These are phyloP conservation scores for Closterium sp. DNA, from an alignment of 139 green algal species.

Conservation along the genomic window DNA sequence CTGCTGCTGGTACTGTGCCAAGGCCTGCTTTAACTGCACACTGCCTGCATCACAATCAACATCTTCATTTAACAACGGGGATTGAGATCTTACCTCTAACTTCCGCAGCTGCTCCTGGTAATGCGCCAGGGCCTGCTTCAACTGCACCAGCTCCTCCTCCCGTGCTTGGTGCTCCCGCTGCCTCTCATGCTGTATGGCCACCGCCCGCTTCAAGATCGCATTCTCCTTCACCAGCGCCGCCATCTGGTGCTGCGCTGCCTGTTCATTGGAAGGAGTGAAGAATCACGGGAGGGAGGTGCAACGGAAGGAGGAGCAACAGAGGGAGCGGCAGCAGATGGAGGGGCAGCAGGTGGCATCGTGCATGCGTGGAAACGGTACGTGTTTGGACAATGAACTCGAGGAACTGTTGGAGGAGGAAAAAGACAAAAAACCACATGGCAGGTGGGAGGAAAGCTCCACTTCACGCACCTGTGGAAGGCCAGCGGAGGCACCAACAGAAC, in stretches of 20 bases:
- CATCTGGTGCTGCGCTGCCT: conserved; percentile 8
- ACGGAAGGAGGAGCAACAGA: neutral
- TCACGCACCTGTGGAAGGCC: neutral
- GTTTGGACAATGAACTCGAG: neutral
- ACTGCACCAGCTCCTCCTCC: conserved; percentile 8
- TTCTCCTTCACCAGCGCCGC: conserved; percentile 42
- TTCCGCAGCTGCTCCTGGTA: conserved; percentile 50
- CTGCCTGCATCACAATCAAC: neutral
- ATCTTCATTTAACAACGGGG: neutral
- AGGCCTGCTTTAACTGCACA: neutral
- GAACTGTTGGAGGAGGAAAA: too few relatives aligned
- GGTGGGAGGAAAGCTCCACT: too few relatives aligned
- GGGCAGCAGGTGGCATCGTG: too few relatives aligned
- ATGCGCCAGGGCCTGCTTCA: conserved; percentile 36
- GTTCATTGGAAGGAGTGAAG: neutral
- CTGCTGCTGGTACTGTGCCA: too few relatives aligned
- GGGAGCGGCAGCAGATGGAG: neutral
- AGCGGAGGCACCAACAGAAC: too few relatives aligned
- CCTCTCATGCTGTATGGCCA: conserved; percentile 49
- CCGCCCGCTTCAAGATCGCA: conserved; percentile 51
- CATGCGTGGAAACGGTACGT: neutral
- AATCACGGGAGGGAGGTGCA: neutral
- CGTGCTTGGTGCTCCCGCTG: conserved; percentile 35
- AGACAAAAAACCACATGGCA: too few relatives aligned
- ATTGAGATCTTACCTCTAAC: conserved; percentile 24